These are phyloP conservation scores for Penicillium sp. DNA, from an alignment of 2,329 filamentous ascomycete species.

Conservation along the genomic window DNA sequence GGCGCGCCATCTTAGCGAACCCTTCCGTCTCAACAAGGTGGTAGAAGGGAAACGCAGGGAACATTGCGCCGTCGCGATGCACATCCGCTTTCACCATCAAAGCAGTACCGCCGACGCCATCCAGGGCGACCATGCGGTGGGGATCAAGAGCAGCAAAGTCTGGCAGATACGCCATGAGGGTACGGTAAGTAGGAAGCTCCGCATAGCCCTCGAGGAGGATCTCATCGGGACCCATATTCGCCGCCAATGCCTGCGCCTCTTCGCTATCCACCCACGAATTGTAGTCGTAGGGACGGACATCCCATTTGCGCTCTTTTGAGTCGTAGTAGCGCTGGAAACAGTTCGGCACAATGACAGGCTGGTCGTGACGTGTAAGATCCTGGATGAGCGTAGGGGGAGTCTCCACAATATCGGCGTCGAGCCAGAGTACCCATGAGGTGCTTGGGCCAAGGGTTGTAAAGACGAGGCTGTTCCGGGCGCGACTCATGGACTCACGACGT, in stretches of 20 bases:
- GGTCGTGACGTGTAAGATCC: conserved; percentile 83
- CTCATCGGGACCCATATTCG: conserved; percentile 84
- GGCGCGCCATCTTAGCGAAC: conserved; percentile 93
- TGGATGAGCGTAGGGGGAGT: conserved; percentile 83
- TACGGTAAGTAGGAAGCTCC: conserved; percentile 88
- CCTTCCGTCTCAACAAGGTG: conserved; percentile 97
- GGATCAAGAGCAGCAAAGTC: conserved; percentile 54
- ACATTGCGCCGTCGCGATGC: conserved; percentile 97
- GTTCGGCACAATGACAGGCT: conserved; percentile 91
- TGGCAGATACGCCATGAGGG: conserved; percentile 84
- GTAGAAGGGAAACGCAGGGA: conserved; percentile 94
- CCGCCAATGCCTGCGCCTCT: conserved; percentile 71
- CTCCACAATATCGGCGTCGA: conserved; percentile 90
- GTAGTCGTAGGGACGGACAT: conserved; percentile 88
- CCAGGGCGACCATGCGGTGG: conserved; percentile 71
- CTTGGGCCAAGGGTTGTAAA: conserved; percentile 91
- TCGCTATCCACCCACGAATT: conserved; percentile 96
- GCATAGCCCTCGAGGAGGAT: conserved; percentile 91
- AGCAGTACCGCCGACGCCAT: conserved; percentile 91
- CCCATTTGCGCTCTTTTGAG: conserved; percentile 67
- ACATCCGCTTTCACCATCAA: conserved; percentile 95
- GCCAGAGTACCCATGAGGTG: conserved; percentile 95
- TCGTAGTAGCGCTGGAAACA: conserved; percentile 89
- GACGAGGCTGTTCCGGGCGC: conserved; percentile 87
- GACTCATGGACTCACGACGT: conserved; percentile 85